Evolutionary conservation across 139 green algal genomes (phyloP).

Genomic region (Edaphochlamys debaryana): DNA sequence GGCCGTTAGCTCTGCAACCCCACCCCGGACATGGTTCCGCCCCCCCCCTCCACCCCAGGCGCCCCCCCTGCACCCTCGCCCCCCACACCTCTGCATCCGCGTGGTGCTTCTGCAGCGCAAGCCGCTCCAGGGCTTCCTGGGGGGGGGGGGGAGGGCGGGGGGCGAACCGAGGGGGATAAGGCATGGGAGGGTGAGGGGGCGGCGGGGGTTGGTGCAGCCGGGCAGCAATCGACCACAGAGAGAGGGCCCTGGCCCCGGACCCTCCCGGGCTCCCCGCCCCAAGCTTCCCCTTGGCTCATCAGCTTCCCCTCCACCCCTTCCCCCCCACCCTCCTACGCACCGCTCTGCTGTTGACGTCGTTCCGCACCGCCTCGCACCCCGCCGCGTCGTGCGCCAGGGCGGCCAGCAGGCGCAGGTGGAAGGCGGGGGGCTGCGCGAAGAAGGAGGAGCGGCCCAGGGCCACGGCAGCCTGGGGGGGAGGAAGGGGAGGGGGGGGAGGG

Average conservation of each 20-base stretch:
- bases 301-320: neutral
- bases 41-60: no score
- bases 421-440: conserved; percentile 40
- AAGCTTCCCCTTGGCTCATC: neutral
- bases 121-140: conserved; percentile 41
- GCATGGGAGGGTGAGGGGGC: no score
- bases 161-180: neutral
- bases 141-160: neutral
- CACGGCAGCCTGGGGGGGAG: conserved; percentile 44
- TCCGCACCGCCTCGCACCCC: conserved; percentile 44
- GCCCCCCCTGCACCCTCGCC: no score
- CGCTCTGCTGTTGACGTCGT: conserved; percentile 46
- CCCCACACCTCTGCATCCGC: conserved; percentile 52
- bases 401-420: conserved; percentile 60
- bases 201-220: no score
- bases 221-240: no score
- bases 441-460: conserved; percentile 12
- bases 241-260: no score
- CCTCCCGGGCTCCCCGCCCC: no score
- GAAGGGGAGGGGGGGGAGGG: neutral
- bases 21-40: no score
- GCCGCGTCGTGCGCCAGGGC: conserved; percentile 58
- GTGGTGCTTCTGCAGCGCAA: conserved; percentile 54
- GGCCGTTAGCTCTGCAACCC: no score
- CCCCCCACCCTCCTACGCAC: neutral